Percentiles rank a stretch among this genome's conserved stretches.
Evolutionary conservation across 495 filamentous ascomycete species (phyloP).

Genomic region (Penicillium daleae): DNA sequence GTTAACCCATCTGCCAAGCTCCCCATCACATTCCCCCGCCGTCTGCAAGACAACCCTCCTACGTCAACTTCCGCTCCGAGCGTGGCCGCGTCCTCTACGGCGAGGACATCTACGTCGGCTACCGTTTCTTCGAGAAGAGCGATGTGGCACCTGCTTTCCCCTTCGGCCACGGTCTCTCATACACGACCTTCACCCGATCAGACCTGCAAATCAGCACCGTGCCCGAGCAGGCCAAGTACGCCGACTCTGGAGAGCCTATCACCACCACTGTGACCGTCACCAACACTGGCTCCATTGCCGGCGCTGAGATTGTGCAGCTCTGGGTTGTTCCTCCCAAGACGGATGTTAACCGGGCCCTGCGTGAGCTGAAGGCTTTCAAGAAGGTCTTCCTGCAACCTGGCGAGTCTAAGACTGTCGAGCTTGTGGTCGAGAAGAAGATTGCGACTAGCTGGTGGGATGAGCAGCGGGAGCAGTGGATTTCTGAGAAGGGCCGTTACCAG

Average conservation of each 20-base stretch:
- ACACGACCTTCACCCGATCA: constrained; percentile 72
- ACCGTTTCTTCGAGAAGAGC: constrained; percentile 73
- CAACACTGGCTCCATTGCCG: constrained; percentile 66
- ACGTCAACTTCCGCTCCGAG: constrained; percentile 73
- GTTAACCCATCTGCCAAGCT: constrained; percentile 58
- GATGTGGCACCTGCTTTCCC: constrained; percentile 66
- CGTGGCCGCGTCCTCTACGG: constrained; percentile 71
- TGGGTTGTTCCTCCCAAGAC: constrained; percentile 65
- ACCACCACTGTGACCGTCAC: constrained; percentile 66
- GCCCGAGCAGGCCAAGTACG: constrained; percentile 34
- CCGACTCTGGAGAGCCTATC: constrained; percentile 51
- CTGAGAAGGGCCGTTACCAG: constrained; percentile 74
- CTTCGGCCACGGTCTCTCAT: constrained; percentile 82
- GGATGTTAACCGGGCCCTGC: constrained; percentile 66
- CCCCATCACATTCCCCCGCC: constrained; percentile 62
- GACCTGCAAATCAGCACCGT: constrained; percentile 51
- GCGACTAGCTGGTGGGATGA: constrained; percentile 84
- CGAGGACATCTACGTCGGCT: constrained; percentile 78
- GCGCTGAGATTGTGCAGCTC: constrained; percentile 79
- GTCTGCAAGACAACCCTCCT: constrained; percentile 68
- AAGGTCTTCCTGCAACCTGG: constrained; percentile 73
- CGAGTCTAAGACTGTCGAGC: constrained; percentile 67
- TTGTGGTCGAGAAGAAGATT: constrained; percentile 70
- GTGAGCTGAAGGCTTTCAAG: constrained; percentile 79
- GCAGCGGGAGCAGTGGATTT: constrained; percentile 68